Evolutionary conservation across 2,329 filamentous ascomycete species (phyloP).

Genomic region (Arthroderma sp.): DNA sequence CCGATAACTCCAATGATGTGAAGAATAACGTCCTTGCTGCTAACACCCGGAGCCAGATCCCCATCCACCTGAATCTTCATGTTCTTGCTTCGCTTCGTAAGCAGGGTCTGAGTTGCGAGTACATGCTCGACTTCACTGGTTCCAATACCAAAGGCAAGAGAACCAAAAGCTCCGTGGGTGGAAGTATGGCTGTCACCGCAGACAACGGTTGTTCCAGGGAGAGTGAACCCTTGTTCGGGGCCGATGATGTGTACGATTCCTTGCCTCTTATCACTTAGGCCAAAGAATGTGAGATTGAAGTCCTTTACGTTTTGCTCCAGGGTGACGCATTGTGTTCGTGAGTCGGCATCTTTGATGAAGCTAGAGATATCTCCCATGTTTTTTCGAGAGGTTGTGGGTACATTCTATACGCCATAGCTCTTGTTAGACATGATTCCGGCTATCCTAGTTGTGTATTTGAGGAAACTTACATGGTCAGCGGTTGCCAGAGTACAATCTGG

Average conservation of each 20-base stretch:
- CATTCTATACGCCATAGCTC: slow-evolving; percentile 49
- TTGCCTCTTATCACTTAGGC: slow-evolving; percentile 88
- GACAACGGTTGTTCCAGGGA: slow-evolving; percentile 90
- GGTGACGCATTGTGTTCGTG: slow-evolving; percentile 82
- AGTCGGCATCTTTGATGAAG: slow-evolving; percentile 92
- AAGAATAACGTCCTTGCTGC: slow-evolving; percentile 89
- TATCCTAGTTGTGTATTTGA: background rate
- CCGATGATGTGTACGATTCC: slow-evolving; percentile 98
- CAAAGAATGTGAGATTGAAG: slow-evolving; percentile 94
- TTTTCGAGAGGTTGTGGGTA: slow-evolving; percentile 82
- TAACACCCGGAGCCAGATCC: slow-evolving; percentile 76
- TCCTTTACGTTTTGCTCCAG: slow-evolving; percentile 96
- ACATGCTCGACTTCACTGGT: slow-evolving; percentile 98
- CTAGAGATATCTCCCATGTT: slow-evolving; percentile 83
- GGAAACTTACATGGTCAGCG: slow-evolving; percentile 66
- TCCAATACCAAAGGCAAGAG: slow-evolving; percentile 91
- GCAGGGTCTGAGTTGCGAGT: slow-evolving; percentile 85
- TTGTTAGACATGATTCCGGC: background rate
- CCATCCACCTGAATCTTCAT: slow-evolving; percentile 96
- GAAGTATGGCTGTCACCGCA: slow-evolving; percentile 98
- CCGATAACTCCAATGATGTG: slow-evolving; percentile 88
- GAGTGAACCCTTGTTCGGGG: slow-evolving; percentile 95
- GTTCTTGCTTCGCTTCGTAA: slow-evolving; percentile 93
- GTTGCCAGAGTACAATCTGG: slow-evolving; percentile 95
- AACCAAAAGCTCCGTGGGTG: slow-evolving; percentile 91